Evolutionary conservation across 2,329 filamentous ascomycete genomes (phyloP).

Genomic region (Aspergillus persii): DNA sequence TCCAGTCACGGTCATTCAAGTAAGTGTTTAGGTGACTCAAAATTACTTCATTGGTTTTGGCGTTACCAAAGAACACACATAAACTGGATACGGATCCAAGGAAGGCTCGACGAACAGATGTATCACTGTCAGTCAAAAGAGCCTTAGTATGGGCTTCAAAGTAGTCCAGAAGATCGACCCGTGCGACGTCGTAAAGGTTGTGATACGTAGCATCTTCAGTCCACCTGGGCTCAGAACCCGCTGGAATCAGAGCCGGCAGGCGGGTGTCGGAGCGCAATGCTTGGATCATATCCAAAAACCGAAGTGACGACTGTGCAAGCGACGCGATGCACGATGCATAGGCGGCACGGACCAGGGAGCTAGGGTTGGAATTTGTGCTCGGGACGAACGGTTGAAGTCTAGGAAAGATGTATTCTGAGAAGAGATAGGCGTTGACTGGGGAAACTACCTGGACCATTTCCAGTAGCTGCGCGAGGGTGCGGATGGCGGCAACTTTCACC

Average conservation of each 20-base stretch:
- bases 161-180: constrained; percentile 74
- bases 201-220: constrained; percentile 69
- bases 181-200: constrained; percentile 83
- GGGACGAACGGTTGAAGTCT: constrained; percentile 57
- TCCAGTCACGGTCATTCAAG: constrained; percentile 94
- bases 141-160: constrained; percentile 88
- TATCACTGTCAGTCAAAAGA: constrained; percentile 80
- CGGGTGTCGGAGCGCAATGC: constrained; percentile 81
- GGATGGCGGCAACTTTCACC: constrained; percentile 80
- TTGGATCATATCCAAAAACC: constrained; percentile 87
- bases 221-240: constrained; percentile 68
- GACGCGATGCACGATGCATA: constrained; percentile 92
- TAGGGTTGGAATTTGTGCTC: constrained; percentile 55
- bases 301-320: constrained; percentile 77
- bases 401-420: constrained; percentile 64
- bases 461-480: constrained; percentile 83
- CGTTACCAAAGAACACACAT: constrained; percentile 90
- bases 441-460: constrained; percentile 87
- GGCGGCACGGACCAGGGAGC: constrained; percentile 75
- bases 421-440: constrained; percentile 65
- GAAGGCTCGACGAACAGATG: constrained; percentile 85
- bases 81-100: constrained; percentile 86
- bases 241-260: constrained; percentile 72
- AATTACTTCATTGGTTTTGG: constrained; percentile 93
- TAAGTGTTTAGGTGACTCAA: constrained; percentile 96